Conservation (phyloP, 768 basidiomycete species). For the Lentinula boryana region DNA sequence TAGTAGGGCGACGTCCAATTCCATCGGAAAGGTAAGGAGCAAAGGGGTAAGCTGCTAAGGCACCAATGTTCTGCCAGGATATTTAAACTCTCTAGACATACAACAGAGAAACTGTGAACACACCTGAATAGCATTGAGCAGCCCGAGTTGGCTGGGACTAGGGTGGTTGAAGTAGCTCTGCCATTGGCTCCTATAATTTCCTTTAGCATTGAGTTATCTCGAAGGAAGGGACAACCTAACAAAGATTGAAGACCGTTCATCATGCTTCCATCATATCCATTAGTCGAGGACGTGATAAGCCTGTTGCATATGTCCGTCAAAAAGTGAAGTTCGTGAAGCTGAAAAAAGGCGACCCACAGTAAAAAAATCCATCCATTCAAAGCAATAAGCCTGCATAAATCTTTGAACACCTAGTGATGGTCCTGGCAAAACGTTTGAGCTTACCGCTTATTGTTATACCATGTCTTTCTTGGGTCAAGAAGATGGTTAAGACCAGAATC, state of each 20-base stretch:
- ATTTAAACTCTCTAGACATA: neutral
- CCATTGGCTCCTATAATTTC: conserved; percentile 42
- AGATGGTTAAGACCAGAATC: conserved; percentile 43
- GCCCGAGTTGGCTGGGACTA: conserved; percentile 49
- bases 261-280: conserved; percentile 74
- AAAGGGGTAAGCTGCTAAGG: conserved; percentile 62
- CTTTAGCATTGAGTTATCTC: neutral
- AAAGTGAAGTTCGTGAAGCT: neutral
- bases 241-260: conserved; percentile 78
- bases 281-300: conserved; percentile 71
- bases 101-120: conserved; percentile 11
- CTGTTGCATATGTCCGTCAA: conserved; percentile 22
- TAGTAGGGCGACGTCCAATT: conserved; percentile 58
- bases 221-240: neutral
- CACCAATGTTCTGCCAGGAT: conserved; percentile 55
- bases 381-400: conserved; percentile 39
- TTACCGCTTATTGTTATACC: conserved; percentile 76
- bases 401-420: conserved; percentile 1
- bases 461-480: conserved; percentile 59
- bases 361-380: conserved; percentile 70
- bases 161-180: conserved; percentile 54
- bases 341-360: conserved; percentile 32
- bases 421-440: conserved; percentile 8
- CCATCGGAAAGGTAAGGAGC: conserved; percentile 69
- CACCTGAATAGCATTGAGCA: conserved; percentile 73